These are phyloP conservation scores for Linnemannia zychae DNA, from an alignment of 192 early-diverging fungal genomes.

Conservation along the genomic window DNA sequence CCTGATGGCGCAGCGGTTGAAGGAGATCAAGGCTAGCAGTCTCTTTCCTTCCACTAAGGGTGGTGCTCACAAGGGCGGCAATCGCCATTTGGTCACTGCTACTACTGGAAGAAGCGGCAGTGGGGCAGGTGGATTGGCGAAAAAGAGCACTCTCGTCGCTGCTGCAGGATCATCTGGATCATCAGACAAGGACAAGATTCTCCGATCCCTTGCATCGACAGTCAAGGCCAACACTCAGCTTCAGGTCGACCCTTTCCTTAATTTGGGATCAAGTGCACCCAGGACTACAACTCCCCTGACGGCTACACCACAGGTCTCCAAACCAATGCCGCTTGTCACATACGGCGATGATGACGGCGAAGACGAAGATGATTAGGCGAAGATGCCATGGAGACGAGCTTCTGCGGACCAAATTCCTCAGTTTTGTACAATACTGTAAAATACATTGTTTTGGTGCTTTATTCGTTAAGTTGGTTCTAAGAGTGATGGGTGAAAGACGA, in stretches of 20 bases:
- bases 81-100: not conserved
- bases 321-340: slow-evolving; percentile 21
- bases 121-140: not conserved
- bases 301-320: slow-evolving; percentile 1
- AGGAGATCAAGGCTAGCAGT: slow-evolving; percentile 35
- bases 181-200: slow-evolving; percentile 20
- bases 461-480: not conserved
- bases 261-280: not conserved
- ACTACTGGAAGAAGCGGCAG: not conserved
- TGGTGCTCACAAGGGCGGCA: not conserved
- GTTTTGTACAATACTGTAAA: not conserved
- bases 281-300: not conserved
- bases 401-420: not conserved
- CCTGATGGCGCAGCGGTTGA: slow-evolving; percentile 15
- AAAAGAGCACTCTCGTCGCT: not conserved
- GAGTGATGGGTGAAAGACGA: not conserved
- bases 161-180: not conserved
- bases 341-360: slow-evolving; percentile 32
- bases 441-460: not conserved
- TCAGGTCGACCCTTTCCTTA: slow-evolving; percentile 37
- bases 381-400: not conserved
- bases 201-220: slow-evolving; percentile 17
- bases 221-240: slow-evolving; percentile 34
- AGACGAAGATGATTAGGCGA: not conserved
- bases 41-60: slow-evolving; percentile 20